These are phyloP conservation scores for Globisporangium solare DNA, from an alignment of 352 stramenopile genomes.

Conservation along the genomic window DNA sequence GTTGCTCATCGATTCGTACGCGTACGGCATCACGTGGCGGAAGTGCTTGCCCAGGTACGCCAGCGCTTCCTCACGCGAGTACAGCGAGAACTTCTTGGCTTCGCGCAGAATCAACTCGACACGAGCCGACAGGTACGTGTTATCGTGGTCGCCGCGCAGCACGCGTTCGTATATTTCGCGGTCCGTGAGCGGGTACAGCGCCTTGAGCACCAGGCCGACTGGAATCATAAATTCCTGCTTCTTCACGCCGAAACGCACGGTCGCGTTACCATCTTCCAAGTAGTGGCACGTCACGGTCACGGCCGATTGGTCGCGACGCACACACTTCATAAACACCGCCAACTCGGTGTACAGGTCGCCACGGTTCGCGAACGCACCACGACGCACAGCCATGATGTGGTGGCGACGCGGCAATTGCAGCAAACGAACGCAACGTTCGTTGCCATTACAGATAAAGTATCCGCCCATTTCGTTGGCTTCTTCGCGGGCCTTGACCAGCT, in stretches of 20 bases:
- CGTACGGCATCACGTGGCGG: constrained; percentile 86
- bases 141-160: constrained; percentile 91
- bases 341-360: constrained; percentile 96
- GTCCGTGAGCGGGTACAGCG: constrained; percentile 88
- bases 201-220: constrained; percentile 95
- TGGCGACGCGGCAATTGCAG: constrained; percentile 92
- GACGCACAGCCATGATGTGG: constrained; percentile 92
- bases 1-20: constrained; percentile 84
- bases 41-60: constrained; percentile 97
- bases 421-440: constrained; percentile 97
- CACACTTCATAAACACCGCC: constrained; percentile 96
- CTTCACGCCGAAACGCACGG: constrained; percentile 93
- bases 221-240: constrained; percentile 99
- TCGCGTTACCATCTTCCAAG: constrained; percentile 95
- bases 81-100: constrained; percentile 91
- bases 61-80: constrained; percentile 84
- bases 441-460: constrained; percentile 99
- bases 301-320: constrained; percentile 92
- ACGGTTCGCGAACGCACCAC: constrained; percentile 97
- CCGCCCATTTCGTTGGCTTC: constrained; percentile 98
- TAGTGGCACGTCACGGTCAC: constrained; percentile 99
- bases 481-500: constrained; percentile 88
- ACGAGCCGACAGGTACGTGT: constrained; percentile 96
- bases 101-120: constrained; percentile 97
- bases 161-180: constrained; percentile 98